phyloP scores from a whole-genome alignment of 108 stramenopile genomes.

The Ochromonas danica region DNA sequence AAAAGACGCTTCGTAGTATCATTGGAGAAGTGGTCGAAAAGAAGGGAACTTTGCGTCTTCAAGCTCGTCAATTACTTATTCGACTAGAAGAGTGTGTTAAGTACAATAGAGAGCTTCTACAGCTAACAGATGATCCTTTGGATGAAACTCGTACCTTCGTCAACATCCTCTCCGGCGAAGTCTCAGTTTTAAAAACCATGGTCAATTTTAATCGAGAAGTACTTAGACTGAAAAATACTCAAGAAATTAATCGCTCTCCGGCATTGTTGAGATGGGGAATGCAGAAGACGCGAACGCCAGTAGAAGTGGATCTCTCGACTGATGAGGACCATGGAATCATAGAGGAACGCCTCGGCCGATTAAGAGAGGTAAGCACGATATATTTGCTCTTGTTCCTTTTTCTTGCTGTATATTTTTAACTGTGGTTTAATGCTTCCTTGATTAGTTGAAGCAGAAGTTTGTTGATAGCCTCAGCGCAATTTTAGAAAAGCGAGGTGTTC shows the following conservation, averaged over 20 bases:
- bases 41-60: background rate
- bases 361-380: background rate
- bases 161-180: background rate
- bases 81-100: background rate
- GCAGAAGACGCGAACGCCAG: background rate
- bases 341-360: background rate
- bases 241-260: background rate
- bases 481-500: background rate
- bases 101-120: background rate
- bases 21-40: slow-evolving; percentile 22
- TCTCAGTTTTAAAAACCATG: background rate
- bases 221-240: background rate
- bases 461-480: background rate
- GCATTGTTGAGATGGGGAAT: background rate
- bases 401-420: background rate
- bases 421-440: background rate
- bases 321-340: background rate
- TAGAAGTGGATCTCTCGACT: background rate
- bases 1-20: background rate
- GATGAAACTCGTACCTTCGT: background rate
- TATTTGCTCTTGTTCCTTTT: background rate
- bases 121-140: background rate
- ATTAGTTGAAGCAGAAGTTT: background rate
- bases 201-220: background rate
- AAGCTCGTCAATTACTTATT: background rate